Evolutionary conservation across 2,329 filamentous ascomycete species (phyloP).

Genomic region (Colletotrichum filicis): DNA sequence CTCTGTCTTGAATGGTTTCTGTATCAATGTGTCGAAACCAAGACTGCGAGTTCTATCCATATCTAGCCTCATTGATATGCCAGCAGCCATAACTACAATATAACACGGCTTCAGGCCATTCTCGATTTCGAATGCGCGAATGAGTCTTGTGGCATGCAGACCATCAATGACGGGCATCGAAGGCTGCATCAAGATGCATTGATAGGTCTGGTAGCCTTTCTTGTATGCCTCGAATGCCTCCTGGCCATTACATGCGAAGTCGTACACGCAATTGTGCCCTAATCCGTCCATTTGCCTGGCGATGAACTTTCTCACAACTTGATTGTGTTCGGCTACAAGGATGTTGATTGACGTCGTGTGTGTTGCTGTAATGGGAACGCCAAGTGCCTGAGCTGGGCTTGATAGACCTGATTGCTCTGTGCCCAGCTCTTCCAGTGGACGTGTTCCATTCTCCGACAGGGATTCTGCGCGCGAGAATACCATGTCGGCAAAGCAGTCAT

Average conservation of each 20-base stretch:
- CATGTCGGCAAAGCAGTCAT: background rate
- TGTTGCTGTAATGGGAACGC: background rate
- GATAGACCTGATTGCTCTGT: background rate
- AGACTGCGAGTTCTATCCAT: background rate
- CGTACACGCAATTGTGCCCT: slow-evolving; percentile 35
- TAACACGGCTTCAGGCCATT: slow-evolving; percentile 47
- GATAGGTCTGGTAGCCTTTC: slow-evolving; percentile 38
- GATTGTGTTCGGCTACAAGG: background rate
- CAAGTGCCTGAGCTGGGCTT: background rate
- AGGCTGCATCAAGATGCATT: slow-evolving; percentile 49
- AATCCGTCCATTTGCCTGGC: slow-evolving; percentile 39
- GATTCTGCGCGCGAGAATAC: background rate
- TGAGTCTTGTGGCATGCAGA: slow-evolving; percentile 50
- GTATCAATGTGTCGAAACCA: background rate
- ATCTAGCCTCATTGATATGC: background rate
- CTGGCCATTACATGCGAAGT: slow-evolving; percentile 46
- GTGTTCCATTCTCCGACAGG: background rate
- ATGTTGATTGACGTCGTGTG: background rate
- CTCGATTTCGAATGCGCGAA: slow-evolving; percentile 52
- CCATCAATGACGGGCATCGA: slow-evolving; percentile 58
- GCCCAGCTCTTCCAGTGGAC: background rate
- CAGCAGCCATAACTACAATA: slow-evolving; percentile 43
- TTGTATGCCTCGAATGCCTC: slow-evolving; percentile 45
- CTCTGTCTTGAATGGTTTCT: background rate
- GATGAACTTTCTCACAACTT: background rate